Conservation (phyloP, 768 basidiomycete genomes). For the Pholiota conissans region DNA sequence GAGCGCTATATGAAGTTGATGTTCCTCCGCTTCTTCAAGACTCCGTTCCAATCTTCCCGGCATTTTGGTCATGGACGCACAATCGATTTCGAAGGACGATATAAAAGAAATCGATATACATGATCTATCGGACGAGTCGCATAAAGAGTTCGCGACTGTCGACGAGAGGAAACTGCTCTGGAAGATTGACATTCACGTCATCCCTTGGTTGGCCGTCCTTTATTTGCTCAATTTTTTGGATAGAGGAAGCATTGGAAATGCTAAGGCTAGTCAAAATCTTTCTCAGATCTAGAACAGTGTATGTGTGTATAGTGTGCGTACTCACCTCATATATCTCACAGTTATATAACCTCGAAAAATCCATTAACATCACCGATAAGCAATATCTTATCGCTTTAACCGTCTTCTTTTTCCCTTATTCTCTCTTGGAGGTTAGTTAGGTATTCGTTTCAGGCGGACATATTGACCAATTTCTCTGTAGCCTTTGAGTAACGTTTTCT, state of each 20-base stretch:
- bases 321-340: constrained; percentile 20
- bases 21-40: constrained; percentile 4
- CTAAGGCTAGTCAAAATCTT: constrained; percentile 39
- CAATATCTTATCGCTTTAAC: constrained; percentile 71
- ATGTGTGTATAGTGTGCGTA: not conserved
- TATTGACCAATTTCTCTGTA: constrained; percentile 20
- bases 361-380: constrained; percentile 58
- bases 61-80: constrained; percentile 1
- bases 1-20: constrained; percentile 22
- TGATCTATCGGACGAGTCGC: not conserved
- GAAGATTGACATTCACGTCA: constrained; percentile 63
- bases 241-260: constrained; percentile 71
- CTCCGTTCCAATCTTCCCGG: not conserved
- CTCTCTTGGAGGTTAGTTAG: constrained; percentile 60
- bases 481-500: constrained; percentile 64
- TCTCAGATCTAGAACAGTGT: too few relatives aligned
- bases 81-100: constrained; percentile 7
- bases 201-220: constrained; percentile 75
- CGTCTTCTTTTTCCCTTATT: constrained; percentile 77
- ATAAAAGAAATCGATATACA: constrained; percentile 1
- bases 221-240: constrained; percentile 77
- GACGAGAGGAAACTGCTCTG: constrained; percentile 57
- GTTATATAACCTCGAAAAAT: constrained; percentile 59
- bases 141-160: constrained; percentile 22
- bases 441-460: not conserved